Evolutionary conservation across 176 grass and related monocot genomes (phyloP).

Genomic region (Cymbopogon citratus): DNA sequence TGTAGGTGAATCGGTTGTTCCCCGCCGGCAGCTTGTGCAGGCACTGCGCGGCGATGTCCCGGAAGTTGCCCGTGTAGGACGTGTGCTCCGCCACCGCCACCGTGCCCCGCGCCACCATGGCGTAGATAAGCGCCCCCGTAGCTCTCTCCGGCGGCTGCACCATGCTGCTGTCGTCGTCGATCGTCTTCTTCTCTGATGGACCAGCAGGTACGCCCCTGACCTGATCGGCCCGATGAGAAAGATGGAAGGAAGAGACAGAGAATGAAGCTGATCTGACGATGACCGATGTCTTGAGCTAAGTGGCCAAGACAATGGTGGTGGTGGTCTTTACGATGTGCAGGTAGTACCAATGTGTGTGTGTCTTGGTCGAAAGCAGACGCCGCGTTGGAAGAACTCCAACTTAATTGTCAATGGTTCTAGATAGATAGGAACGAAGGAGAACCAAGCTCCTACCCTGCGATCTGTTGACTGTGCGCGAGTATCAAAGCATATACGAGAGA

Average conservation of each 20-base stretch:
- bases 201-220: background rate
- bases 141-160: slow-evolving; percentile 20
- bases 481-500: background rate
- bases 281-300: background rate
- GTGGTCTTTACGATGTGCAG: background rate
- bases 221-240: background rate
- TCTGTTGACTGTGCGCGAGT: background rate
- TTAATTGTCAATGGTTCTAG: background rate
- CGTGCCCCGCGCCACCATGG: slow-evolving; percentile 79
- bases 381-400: background rate
- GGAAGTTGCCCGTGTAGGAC: slow-evolving; percentile 80
- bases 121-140: slow-evolving; percentile 51
- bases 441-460: background rate
- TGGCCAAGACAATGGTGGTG: background rate
- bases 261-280: background rate
- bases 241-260: background rate
- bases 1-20: slow-evolving; percentile 85
- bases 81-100: slow-evolving; percentile 73
- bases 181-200: background rate
- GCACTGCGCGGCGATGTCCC: slow-evolving; percentile 71
- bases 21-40: slow-evolving; percentile 68
- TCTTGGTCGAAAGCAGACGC: background rate
- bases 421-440: background rate
- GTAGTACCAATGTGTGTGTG: background rate
- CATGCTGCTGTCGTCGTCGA: slow-evolving; percentile 23